Evolutionary conservation across 1,284 basidiomycete species (phyloP).

Genomic region (Puccinia sorghi): DNA sequence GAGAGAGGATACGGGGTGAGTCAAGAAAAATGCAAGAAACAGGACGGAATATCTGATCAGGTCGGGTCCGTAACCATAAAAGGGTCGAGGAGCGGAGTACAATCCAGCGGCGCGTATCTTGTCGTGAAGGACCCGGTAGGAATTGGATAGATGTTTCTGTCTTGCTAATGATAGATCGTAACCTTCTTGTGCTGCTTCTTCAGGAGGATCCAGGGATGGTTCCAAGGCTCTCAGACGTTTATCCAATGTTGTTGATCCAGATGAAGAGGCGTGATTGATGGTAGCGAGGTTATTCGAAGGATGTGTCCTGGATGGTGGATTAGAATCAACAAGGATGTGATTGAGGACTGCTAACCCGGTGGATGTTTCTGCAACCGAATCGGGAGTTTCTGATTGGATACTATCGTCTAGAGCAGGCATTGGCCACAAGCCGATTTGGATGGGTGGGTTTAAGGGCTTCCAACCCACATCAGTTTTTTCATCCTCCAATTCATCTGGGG

Average conservation of each 20-base stretch:
- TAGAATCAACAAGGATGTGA: conserved; percentile 2
- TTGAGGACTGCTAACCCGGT: conserved; percentile 1
- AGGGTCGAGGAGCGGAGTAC: conserved; percentile 73
- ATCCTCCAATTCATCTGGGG: conserved; percentile 61
- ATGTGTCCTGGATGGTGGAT: neutral
- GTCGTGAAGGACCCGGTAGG: conserved; percentile 77
- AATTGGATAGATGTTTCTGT: conserved; percentile 56
- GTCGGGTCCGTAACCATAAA: conserved; percentile 88
- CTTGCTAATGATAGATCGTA: conserved; percentile 51
- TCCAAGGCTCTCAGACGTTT: conserved; percentile 51
- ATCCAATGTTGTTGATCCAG: conserved; percentile 12
- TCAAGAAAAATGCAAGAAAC: conserved; percentile 65
- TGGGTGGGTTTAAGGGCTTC: conserved; percentile 81
- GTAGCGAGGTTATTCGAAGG: neutral
- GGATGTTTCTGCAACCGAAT: neutral
- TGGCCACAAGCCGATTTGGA: conserved; percentile 69
- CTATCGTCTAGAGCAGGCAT: conserved; percentile 49
- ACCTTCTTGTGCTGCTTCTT: conserved; percentile 41
- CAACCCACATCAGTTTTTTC: conserved; percentile 63
- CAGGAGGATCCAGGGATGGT: conserved; percentile 47
- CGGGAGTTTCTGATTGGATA: neutral
- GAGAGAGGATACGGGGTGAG: conserved; percentile 62
- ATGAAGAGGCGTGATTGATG: neutral
- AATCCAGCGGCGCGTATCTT: conserved; percentile 76
- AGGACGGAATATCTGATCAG: conserved; percentile 73